phyloP scores from a whole-genome alignment of 1,284 basidiomycete species.

The Ganoderma multipileum region DNA sequence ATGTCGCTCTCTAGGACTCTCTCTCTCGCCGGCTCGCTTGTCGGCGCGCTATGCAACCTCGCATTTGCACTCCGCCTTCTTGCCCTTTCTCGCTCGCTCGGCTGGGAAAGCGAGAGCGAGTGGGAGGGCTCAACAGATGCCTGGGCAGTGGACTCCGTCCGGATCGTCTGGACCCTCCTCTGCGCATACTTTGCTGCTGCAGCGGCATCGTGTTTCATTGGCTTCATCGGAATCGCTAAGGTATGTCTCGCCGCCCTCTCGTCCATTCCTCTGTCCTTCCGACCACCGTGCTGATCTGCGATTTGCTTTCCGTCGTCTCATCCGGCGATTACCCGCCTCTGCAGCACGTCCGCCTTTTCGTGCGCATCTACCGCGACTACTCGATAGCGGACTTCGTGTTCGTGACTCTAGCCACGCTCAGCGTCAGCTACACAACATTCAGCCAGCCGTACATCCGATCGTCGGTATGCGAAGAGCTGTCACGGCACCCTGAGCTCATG shows the following conservation, averaged over 20 bases:
- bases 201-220: constrained; percentile 64
- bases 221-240: constrained; percentile 72
- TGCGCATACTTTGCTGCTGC: constrained; percentile 71
- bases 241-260: constrained; percentile 43
- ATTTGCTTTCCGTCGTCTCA: not conserved
- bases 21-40: constrained; percentile 60
- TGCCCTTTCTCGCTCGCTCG: constrained; percentile 63
- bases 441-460: constrained; percentile 58
- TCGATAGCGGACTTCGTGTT: constrained; percentile 77
- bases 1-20: constrained; percentile 51
- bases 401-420: constrained; percentile 60
- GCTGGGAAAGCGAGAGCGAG: constrained; percentile 73
- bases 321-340: not conserved
- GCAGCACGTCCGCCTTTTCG: constrained; percentile 59
- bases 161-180: constrained; percentile 70
- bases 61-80: constrained; percentile 62
- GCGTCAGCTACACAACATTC: constrained; percentile 66
- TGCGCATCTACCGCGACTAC: constrained; percentile 75
- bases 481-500: constrained; percentile 74
- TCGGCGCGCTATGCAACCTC: constrained; percentile 62
- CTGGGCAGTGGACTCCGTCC: constrained; percentile 65
- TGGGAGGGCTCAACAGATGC: constrained; percentile 70
- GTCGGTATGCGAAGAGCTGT: constrained; percentile 73
- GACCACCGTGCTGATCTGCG: not conserved
- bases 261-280: not conserved